Conservation (phyloP, 139 green algal genomes). For the Spirogloea muscicola region DNA sequence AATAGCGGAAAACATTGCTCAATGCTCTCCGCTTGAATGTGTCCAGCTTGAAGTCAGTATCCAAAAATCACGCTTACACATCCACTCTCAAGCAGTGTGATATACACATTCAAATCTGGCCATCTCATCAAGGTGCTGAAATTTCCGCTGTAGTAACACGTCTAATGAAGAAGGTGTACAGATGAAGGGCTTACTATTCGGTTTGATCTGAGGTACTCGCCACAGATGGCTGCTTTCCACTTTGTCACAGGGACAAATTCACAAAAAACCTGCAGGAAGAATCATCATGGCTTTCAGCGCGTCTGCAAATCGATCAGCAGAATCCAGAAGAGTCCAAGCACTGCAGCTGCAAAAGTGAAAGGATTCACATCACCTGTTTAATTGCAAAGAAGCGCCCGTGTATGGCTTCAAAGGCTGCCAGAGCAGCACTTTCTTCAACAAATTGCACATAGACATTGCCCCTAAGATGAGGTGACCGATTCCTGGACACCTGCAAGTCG, state of each 20-base stretch:
- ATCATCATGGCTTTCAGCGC: not conserved
- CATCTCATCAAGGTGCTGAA: no score
- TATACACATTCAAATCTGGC: no score
- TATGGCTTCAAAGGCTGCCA: conserved; percentile 8
- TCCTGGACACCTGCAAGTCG: conserved; percentile 24
- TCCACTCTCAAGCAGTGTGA: not conserved
- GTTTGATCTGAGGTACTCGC: conserved; percentile 30
- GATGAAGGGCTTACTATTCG: not conserved
- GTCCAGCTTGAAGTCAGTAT: not conserved
- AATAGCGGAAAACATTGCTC: not conserved
- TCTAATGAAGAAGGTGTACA: not conserved
- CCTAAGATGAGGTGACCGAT: conserved; percentile 14
- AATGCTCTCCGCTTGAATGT: not conserved
- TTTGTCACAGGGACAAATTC: conserved; percentile 27
- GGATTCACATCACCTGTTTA: conserved; percentile 16
- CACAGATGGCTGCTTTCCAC: conserved; percentile 34
- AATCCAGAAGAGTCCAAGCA: not conserved
- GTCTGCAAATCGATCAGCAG: not conserved
- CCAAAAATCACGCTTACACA: not conserved
- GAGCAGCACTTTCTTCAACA: not conserved
- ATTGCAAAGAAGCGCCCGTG: conserved; percentile 27
- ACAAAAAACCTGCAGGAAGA: conserved; percentile 14
- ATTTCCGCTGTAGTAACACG: not conserved
- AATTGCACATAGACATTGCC: conserved; percentile 43
- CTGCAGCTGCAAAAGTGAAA: not conserved